Percentiles rank a stretch among this genome's conserved stretches.
Conservation (phyloP, 352 stramenopile species). For the Blastocystis sp. region DNA sequence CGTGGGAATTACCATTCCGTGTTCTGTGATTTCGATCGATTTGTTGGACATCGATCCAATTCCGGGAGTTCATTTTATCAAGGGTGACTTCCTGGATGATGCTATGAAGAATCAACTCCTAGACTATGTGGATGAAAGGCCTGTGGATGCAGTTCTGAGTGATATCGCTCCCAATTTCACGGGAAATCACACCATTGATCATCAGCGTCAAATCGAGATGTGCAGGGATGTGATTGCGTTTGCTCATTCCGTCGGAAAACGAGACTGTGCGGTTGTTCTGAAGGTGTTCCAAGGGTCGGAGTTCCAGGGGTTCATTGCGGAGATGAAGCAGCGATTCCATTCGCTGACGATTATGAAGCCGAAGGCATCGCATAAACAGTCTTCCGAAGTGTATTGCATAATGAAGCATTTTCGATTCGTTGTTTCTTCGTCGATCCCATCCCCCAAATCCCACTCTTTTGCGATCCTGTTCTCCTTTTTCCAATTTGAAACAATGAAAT, state of each 20-base stretch:
- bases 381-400: conserved; percentile 15
- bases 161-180: conserved; percentile 48
- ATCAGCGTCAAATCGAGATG: conserved; percentile 24
- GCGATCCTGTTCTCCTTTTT: not conserved
- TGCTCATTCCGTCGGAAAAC: not conserved
- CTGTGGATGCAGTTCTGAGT: not conserved
- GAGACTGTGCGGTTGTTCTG: not conserved
- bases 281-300: conserved; percentile 24
- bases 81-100: conserved; percentile 15
- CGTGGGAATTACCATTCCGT: not conserved
- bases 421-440: not conserved
- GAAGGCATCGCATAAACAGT: conserved; percentile 23
- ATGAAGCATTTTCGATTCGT: not conserved
- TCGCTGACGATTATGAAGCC: not conserved
- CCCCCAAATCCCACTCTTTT: not conserved
- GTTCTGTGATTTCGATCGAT: conserved; percentile 37
- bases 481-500: not conserved
- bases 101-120: not conserved
- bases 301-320: not conserved
- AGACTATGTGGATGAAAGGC: not conserved
- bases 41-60: conserved; percentile 8
- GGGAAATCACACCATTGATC: conserved; percentile 29
- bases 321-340: not conserved
- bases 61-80: conserved; percentile 8
- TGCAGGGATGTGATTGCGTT: not conserved